Base-by-base conservation (phyloP, 352 stramenopile species). In the Pythium aphanidermatum region DNA sequence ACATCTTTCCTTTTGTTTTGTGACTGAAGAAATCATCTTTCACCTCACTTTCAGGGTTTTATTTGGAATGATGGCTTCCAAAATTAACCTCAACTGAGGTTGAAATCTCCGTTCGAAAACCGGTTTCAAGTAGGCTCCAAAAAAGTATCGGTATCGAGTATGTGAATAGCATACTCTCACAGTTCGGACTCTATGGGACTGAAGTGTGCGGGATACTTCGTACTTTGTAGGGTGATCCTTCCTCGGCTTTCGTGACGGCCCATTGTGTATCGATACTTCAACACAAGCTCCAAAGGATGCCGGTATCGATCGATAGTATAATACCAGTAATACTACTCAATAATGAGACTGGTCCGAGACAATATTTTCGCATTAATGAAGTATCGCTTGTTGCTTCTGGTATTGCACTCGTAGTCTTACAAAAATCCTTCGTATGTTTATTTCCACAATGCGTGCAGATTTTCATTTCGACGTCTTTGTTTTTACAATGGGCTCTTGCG, bases 21-120 rank as follows among this genome's bases (percentile, higher is more conserved):
- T 17, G 14, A 17, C 16, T 37, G 31, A 37, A 5, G 5, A 14
- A 59, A 59, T 43, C 28, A 29, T 23, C 48, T 27, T 17, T 13
- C 9, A 21, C 4, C 0, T 2, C 2, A n/a, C n/a, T n/a, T n/a
- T n/a, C n/a, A n/a, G n/a, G n/a, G n/a, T n/a, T n/a, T n/a, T n/a
- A n/a, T n/a, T n/a, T n/a, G n/a, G n/a, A n/a, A n/a, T n/a, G n/a
- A n/a, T n/a, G n/a, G n/a, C n/a, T n/a, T n/a, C n/a, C n/a, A n/a
- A n/a, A n/a, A n/a, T n/a, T n/a, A n/a, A n/a, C 28, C 28, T 33
- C 28, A 33, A 14, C 28, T 33, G 28, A 33, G 28, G 28, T 33
- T 33, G 28, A 33, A 33, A 33, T 33, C 28, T 33, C 28, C 9
- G 28, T 33, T 33, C 28, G 28, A 33, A 33, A 33, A 33, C 28